Base-by-base conservation (phyloP, 768 basidiomycete genomes). In the Fibroporia radiculosa region DNA sequence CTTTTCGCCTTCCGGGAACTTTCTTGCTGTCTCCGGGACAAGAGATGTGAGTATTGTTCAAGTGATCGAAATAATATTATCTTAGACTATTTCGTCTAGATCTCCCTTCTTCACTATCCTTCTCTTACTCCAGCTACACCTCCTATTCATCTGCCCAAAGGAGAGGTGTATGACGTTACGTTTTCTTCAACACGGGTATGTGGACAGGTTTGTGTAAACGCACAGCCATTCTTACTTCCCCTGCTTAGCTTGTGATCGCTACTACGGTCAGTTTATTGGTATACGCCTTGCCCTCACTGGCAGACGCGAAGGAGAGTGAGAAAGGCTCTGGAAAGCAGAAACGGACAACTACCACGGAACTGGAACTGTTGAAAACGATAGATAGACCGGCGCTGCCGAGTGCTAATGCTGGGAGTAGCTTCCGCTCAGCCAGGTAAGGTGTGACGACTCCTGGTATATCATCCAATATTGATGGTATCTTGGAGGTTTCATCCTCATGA, bases 131-230 rank as follows among this genome's bases (percentile, higher is more conserved):
- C 73, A 8, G 64, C 66, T 19, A 73, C 69, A 13, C 60, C 61
- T 18, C 59, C 78, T 3, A 67, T 88, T 33, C 60, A 57, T 34
- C 67, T 80, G 34, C 69, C 78, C 13, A 75, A 77, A 11, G 82
- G 81, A 36, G 92, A 96, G 62, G 80, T 98, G 35, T 95, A 90
- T 48, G 93, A 95, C 56, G 80, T 78, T 14, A 74, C 88, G 6
- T 87, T 96, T 68, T 83, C 84, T 22, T 64, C 70, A 4, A 71
- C 73, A 10, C 76, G 72, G 18, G 88, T 88, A 57, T 47, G 71
- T 62, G 14, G n/a, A n/a, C n/a, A n/a, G n/a, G n/a, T n/a, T n/a
- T n/a, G n/a, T n/a, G n/a, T n/a, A n/a, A n/a, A n/a, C n/a, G n/a
- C n/a, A n/a, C n/a, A n/a, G n/a, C n/a, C n/a, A n/a, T n/a, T n/a